Evolutionary conservation across 2,329 filamentous ascomycete genomes (phyloP), one percentile per base, ranked within the genome.

Genomic region (Exophiala sideris): DNA sequence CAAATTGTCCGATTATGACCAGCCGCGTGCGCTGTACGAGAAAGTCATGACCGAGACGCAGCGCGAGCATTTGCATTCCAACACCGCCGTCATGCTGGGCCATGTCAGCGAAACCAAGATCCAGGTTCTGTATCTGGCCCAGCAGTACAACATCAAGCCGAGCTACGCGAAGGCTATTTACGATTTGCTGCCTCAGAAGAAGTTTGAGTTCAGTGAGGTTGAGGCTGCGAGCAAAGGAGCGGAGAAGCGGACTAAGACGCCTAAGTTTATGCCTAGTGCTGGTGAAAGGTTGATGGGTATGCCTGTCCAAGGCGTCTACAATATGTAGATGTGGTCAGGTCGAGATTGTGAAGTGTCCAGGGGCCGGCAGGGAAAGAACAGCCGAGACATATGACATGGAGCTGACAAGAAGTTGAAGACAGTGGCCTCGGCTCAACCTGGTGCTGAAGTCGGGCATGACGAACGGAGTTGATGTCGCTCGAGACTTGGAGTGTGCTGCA

Each of bases 121-220:
- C 32, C 72, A 78, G 70, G 68, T 74, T 56, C 78, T 78, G 56
- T 81, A 81, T 60, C 69, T 81, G 1, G 76, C 77, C 1, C 79
- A 82, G 64, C 69, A 76, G 45, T 76, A 78, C 65, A 74, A 75
- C 56, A 78, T 81, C 45, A 69, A 70, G 5, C 70, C 71, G 1
- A 74, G 75, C 47, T 79, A 79, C 50, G 70, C 77, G 0, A 65
- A 69, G 46, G 76, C 71, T 3, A 73, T 80, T 9, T 80, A 76
- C 56, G 68, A 77, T 29, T 59, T 71, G 9, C 65, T 80, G 48
- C 68, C 72, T 8, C 67, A 74, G 56, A 71, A 74, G 42, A 64
- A 68, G 39, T 80, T 80, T 54, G 63, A 67, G 1, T 74, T 79
- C 44, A 58, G 63, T 3, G 72, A 79, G 62, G 76, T 79, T 1